Base-by-base conservation (phyloP, 352 stramenopile species). In the Aphanomyces euteiches region DNA sequence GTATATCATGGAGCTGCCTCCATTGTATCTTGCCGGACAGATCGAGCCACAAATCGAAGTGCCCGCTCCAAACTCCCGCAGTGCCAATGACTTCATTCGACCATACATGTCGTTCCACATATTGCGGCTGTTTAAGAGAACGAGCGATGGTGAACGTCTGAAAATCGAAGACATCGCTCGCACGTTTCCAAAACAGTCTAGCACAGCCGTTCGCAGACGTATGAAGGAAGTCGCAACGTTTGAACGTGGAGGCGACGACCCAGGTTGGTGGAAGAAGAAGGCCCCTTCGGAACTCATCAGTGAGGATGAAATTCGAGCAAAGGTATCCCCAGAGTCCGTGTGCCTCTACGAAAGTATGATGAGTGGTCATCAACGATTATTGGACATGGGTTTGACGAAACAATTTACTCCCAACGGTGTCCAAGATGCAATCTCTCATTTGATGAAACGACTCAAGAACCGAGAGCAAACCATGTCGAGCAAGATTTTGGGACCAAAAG, bases 261-360 rank as follows among this genome's bases (percentile, higher is more conserved):
- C 83, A 0, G 85, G 87, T 3, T 93, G 80, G 84, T 95, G 87
- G 87, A 91, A 89, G 56, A 92, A 90, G 72, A 92, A 92, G 50
- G 67, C 81, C 6, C 69, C 76, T 15, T 82, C 77, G 3, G 77
- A 87, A 61, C 68, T 92, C 6, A 82, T 85, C 54, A 91, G 78
- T 56, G 84, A 92, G 58, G 87, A 94, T 57, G 87, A 90, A 50
- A 89, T 91, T 48, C 79, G 82, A 19, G 81, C 81, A 3, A 90
- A 75, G 48, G 88, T 94, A 56, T 80, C 81, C 2, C 87, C 87
- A 13, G 87, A 94, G 67, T 88, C 80, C 28, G 87, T 94, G 15
- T 94, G 87, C 65, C 75, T 94, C 36, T 92, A 94, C 68, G 87
- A 94, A 72, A 93, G 83, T 43, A 92, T 92, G 85, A 94, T 94